phyloP scores from a whole-genome alignment of 371 early-diverging fungal species.

The Capillidium heterosporum region DNA sequence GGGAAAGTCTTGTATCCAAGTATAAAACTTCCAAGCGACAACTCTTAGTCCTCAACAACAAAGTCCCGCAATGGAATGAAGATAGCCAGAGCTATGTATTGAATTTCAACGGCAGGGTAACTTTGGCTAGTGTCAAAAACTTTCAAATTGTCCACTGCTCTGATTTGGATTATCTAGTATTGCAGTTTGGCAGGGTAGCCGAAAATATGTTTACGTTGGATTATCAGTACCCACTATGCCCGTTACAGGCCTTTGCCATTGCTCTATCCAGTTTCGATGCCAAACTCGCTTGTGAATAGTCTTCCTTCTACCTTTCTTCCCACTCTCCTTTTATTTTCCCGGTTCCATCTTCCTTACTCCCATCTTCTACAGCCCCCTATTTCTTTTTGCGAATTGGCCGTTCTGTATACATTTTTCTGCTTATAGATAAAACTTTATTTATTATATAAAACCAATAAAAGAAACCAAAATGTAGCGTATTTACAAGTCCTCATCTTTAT shows the following conservation, averaged over 20 bases:
- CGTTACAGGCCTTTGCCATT: conserved; percentile 85
- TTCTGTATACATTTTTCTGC: too few relatives aligned
- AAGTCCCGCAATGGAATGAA: conserved; percentile 85
- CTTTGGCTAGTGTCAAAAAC: conserved; percentile 90
- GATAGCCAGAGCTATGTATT: conserved; percentile 88
- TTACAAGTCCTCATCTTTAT: too few relatives aligned
- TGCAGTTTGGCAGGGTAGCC: conserved; percentile 87
- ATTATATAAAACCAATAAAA: too few relatives aligned
- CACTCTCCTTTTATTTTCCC: too few relatives aligned
- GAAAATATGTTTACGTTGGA: conserved; percentile 82
- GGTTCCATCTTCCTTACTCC: too few relatives aligned
- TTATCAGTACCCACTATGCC: conserved; percentile 84
- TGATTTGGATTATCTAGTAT: conserved; percentile 81
- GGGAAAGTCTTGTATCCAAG: neutral
- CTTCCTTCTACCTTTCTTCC: neutral
- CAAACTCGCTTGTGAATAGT: conserved; percentile 71
- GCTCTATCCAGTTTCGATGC: conserved; percentile 83
- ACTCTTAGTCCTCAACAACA: conserved; percentile 62
- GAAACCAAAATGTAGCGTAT: too few relatives aligned
- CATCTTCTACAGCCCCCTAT: too few relatives aligned
- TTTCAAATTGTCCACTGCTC: conserved; percentile 90
- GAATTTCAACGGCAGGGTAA: conserved; percentile 89
- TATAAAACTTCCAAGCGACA: conserved; percentile 16
- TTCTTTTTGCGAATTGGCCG: too few relatives aligned
- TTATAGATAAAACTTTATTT: too few relatives aligned